These are phyloP conservation scores for Chaetothyriales sp. DNA, from an alignment of 2,329 filamentous ascomycete genomes.

Conservation along the genomic window DNA sequence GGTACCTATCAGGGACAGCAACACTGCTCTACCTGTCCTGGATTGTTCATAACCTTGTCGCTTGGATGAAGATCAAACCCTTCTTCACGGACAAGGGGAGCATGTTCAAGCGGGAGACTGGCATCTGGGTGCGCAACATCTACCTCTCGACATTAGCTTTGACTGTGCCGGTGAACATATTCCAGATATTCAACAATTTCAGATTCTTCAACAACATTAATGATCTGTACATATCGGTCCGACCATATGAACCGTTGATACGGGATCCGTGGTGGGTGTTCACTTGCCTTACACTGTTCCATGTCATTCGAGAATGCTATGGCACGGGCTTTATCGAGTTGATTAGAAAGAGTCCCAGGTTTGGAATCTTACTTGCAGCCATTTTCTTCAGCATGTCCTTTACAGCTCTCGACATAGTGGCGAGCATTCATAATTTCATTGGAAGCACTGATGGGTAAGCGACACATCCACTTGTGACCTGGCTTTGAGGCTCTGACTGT, in stretches of 20 bases:
- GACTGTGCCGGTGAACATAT: constrained; percentile 49
- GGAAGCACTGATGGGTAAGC: constrained; percentile 17
- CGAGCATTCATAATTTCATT: constrained; percentile 35
- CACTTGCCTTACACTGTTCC: constrained; percentile 46
- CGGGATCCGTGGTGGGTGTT: constrained; percentile 58
- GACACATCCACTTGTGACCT: background rate
- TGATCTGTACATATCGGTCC: constrained; percentile 41
- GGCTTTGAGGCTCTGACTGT: background rate
- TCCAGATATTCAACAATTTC: constrained; percentile 54
- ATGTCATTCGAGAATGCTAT: constrained; percentile 39
- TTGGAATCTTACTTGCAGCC: constrained; percentile 46
- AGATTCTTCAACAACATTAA: constrained; percentile 47
- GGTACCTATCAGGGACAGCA: constrained; percentile 49
- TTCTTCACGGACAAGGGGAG: constrained; percentile 41
- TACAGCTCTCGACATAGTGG: constrained; percentile 46
- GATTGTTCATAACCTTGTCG: constrained; percentile 52
- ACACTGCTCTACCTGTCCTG: constrained; percentile 50
- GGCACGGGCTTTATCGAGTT: constrained; percentile 45
- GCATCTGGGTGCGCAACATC: constrained; percentile 15
- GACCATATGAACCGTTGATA: constrained; percentile 48
- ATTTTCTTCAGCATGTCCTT: constrained; percentile 49
- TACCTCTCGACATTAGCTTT: constrained; percentile 48
- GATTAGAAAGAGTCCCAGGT: constrained; percentile 47
- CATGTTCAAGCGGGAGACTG: constrained; percentile 23
- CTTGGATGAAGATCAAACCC: constrained; percentile 53